Conservation (phyloP, 1,284 basidiomycete genomes). For the Gymnopus androsaceus region DNA sequence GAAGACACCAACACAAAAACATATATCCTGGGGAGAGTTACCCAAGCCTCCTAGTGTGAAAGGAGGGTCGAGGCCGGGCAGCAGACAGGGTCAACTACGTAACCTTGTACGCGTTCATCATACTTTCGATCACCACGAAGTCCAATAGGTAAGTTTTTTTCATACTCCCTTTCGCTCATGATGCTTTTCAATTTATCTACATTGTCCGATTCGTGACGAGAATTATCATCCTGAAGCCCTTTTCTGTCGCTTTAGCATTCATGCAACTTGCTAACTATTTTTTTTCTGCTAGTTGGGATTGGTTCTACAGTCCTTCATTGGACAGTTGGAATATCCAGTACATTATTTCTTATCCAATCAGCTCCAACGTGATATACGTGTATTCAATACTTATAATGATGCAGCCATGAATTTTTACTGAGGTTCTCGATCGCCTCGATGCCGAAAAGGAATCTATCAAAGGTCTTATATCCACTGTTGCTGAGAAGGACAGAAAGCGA, state of each 20-base stretch:
- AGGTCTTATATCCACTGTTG: constrained; percentile 69
- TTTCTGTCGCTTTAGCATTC: constrained; percentile 16
- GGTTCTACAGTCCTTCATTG: no score
- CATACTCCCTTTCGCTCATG: constrained; percentile 24
- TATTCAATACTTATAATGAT: constrained; percentile 32
- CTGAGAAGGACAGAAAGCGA: constrained; percentile 77
- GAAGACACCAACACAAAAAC: no score
- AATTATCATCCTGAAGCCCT: constrained; percentile 41
- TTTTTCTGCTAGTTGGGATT: constrained; percentile 11
- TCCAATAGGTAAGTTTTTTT: constrained; percentile 13
- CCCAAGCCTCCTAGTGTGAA: no score
- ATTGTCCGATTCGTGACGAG: constrained; percentile 74
- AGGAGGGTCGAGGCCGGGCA: no score
- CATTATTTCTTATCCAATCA: not conserved
- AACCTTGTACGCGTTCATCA: no score
- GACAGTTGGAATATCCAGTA: not conserved
- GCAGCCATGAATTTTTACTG: constrained; percentile 91
- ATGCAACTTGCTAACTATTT: constrained; percentile 16
- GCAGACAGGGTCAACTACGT: no score
- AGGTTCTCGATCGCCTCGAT: constrained; percentile 82
- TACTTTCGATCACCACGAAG: not conserved
- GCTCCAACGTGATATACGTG: constrained; percentile 9
- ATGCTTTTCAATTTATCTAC: constrained; percentile 82
- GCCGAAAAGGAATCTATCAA: constrained; percentile 87
- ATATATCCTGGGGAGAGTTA: no score